Evolutionary conservation across 257 asterid species (phyloP).

Genomic region (Solanum ossicruentum): DNA sequence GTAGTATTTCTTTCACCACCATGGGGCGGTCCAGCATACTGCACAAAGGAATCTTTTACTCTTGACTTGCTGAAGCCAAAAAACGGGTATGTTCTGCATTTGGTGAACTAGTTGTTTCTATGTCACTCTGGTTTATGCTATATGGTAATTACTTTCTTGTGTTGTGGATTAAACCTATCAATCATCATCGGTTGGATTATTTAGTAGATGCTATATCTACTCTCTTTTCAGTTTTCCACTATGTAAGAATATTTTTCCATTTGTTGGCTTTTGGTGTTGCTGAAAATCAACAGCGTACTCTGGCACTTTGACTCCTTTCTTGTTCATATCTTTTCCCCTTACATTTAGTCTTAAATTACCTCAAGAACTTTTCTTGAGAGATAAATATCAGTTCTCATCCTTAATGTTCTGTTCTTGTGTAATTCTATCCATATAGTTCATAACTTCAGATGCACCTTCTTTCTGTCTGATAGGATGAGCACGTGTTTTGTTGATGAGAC

Average conservation of each 20-base stretch:
- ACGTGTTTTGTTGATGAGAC: background rate
- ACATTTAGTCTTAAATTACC: background rate
- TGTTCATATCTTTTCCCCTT: background rate
- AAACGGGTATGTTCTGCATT: slow-evolving; percentile 52
- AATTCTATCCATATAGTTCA: background rate
- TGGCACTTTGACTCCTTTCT: background rate
- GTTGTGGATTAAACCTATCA: background rate
- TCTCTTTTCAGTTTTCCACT: background rate
- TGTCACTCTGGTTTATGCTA: background rate
- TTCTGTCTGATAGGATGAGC: background rate
- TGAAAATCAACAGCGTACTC: background rate
- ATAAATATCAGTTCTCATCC: background rate
- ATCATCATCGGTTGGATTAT: background rate
- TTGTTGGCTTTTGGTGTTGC: background rate
- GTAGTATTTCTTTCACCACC: slow-evolving; percentile 88
- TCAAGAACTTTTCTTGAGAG: background rate
- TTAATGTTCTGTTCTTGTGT: background rate
- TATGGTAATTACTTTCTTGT: background rate
- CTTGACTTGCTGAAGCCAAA: slow-evolving; percentile 70
- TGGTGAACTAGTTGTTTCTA: background rate
- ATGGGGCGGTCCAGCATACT: slow-evolving; percentile 95
- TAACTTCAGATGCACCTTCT: background rate
- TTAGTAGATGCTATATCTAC: background rate
- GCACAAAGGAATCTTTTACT: slow-evolving; percentile 28
- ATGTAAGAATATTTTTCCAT: background rate